Conservation (phyloP, 805 yeast species). For the Cyberlindnera veronae region DNA sequence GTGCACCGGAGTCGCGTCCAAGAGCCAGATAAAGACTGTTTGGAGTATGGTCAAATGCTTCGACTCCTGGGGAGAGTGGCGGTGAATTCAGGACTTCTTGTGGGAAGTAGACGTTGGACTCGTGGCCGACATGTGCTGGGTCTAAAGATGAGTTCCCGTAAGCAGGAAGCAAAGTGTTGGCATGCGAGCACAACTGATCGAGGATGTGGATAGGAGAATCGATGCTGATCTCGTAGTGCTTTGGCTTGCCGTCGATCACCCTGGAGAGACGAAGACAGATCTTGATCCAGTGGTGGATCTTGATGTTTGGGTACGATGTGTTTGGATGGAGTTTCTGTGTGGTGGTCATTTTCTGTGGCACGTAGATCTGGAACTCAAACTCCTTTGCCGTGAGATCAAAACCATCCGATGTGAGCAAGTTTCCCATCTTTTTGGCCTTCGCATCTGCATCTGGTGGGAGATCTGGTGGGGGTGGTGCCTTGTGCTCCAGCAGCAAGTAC, state of each 20-base stretch:
- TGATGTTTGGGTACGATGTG: conserved; percentile 73
- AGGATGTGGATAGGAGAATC: conserved; percentile 91
- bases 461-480: conserved; percentile 46
- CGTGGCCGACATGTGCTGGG: conserved; percentile 21
- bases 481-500: conserved; percentile 75
- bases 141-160: conserved; percentile 39
- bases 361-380: conserved; percentile 79
- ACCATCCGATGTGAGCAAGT: conserved; percentile 33
- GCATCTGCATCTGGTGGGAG: conserved; percentile 31
- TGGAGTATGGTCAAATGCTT: conserved; percentile 37
- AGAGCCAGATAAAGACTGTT: conserved; percentile 19
- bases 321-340: conserved; percentile 74
- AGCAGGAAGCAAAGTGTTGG: conserved; percentile 73
- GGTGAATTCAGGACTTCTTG: conserved; percentile 39
- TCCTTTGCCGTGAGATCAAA: conserved; percentile 70
- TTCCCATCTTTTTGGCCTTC: conserved; percentile 40
- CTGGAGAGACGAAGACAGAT: conserved; percentile 77
- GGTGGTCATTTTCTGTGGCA: conserved; percentile 65
- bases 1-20: conserved; percentile 24
- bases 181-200: conserved; percentile 74
- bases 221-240: conserved; percentile 90
- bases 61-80: conserved; percentile 53
- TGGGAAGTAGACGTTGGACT: conserved; percentile 39
- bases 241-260: conserved; percentile 63
- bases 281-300: conserved; percentile 94